Conservation (phyloP, 495 filamentous ascomycete species). For the Delitschia confertaspora region DNA sequence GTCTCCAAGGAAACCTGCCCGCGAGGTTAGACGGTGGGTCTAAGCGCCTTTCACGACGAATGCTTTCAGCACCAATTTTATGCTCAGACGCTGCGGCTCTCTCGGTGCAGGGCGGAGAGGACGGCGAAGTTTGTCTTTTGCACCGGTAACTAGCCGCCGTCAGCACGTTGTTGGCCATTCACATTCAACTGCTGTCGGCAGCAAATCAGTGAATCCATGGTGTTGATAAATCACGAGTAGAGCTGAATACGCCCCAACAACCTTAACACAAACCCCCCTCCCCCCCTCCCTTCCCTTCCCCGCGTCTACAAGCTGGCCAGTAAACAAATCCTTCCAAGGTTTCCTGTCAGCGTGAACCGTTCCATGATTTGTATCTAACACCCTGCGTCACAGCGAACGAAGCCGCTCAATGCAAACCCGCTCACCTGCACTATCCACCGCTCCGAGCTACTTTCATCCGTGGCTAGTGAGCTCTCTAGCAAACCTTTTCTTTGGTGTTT, state of each 20-base stretch:
- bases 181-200: too few species aligned
- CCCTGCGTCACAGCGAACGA: constrained; percentile 19
- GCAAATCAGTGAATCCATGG: too few species aligned
- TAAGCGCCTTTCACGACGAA: constrained; percentile 11
- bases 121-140: background rate
- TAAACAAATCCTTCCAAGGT: too few species aligned
- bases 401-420: constrained; percentile 14
- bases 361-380: constrained; percentile 20
- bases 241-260: too few species aligned
- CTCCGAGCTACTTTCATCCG: too few species aligned
- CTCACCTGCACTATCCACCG: background rate
- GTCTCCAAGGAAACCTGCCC: constrained; percentile 10
- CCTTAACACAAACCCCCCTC: too few species aligned
- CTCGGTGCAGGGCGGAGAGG: background rate
- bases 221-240: too few species aligned
- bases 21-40: constrained; percentile 19
- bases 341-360: too few species aligned
- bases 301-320: background rate
- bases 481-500: constrained; percentile 1
- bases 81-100: constrained; percentile 19
- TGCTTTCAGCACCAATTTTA: constrained; percentile 8
- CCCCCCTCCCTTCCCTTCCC: too few species aligned
- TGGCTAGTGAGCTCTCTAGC: too few species aligned
- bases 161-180: too few species aligned
- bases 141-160: too few species aligned